Base-by-base conservation (phyloP, 2,329 filamentous ascomycete genomes). In the Exophiala sp. region DNA sequence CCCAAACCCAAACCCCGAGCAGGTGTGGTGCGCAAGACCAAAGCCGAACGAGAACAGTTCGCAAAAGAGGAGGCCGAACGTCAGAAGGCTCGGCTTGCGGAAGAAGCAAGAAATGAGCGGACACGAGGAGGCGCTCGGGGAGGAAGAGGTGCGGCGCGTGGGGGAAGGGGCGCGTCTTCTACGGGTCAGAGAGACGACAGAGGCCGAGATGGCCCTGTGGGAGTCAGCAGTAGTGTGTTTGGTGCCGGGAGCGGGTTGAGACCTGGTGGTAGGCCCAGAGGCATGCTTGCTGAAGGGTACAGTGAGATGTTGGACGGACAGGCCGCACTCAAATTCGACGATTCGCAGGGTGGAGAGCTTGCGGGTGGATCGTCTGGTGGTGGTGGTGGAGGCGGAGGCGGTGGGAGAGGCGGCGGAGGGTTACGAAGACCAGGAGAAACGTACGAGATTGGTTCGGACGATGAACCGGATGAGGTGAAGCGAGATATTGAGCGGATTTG, bases 401-500 rank as follows among this genome's bases (percentile, higher is more conserved):
- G n/a, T 68, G 58, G 57, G 50, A 21, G 68, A 52, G 50, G 52
- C 6, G 53, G 55, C 7, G 27, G 45, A 56, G 32, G 46, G 34
- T 62, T 56, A 62, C 64, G 32, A 51, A 58, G 10, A 59, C 64
- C 47, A 63, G 53, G 24, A 27, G 24, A 51, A 59, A 66, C 52
- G 59, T 70, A 48, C 68, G 68, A 72, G 46, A 66, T 71, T 5
- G 73, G 72, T 9, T 73, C 72, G 27, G 74, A 76, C 41, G 76
- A 79, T 47, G 77, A 75, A 42, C 65, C 65, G 23, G 68, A 72
- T 35, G 64, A 71, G 67, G 19, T 68, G 70, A 34, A 69, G 74
- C 48, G 51, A 46, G 58, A 59, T 54, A 78, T 83, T 48, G 79
- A 83, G 56, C 64, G 72, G n/a, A 75, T 81, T 54, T 74, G 74